Percentiles rank a stretch among this genome's conserved stretches.
Evolutionary conservation across 768 basidiomycete genomes (phyloP).

Genomic region (Aureoboletus auriporus): DNA sequence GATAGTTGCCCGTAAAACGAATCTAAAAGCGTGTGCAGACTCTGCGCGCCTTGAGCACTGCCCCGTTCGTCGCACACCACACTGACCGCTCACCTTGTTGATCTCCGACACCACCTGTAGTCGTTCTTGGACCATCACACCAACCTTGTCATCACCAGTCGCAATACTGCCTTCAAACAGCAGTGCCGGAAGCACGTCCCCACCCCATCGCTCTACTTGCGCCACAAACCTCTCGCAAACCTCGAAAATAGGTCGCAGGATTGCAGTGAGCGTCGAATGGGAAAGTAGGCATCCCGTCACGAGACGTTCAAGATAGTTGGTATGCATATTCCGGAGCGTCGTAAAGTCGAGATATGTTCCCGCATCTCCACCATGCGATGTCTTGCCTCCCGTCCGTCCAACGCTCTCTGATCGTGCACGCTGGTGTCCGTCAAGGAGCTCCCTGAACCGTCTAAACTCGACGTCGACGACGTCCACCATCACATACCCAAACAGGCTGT

Average conservation of each 20-base stretch:
- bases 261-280: conserved; percentile 55
- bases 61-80: not conserved
- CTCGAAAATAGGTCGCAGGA: conserved; percentile 71
- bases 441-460: conserved; percentile 72
- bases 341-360: conserved; percentile 70
- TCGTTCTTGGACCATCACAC: conserved; percentile 70
- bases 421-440: conserved; percentile 38
- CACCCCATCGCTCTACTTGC: conserved; percentile 89
- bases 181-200: conserved; percentile 81
- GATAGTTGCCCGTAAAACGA: conserved; percentile 82
- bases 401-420: conserved; percentile 18
- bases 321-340: conserved; percentile 77
- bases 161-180: conserved; percentile 76
- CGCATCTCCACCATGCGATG: conserved; percentile 14
- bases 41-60: conserved; percentile 38
- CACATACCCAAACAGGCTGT: conserved; percentile 76
- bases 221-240: conserved; percentile 85
- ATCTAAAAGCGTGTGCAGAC: conserved; percentile 59
- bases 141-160: conserved; percentile 51
- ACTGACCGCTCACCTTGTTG: conserved; percentile 64
- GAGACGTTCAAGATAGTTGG: conserved; percentile 74
- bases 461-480: conserved; percentile 89
- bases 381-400: conserved; percentile 7
- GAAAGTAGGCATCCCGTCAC: conserved; percentile 76
- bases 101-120: conserved; percentile 68